Conservation (phyloP, 768 basidiomycete species). For the Ramaria sp. region DNA sequence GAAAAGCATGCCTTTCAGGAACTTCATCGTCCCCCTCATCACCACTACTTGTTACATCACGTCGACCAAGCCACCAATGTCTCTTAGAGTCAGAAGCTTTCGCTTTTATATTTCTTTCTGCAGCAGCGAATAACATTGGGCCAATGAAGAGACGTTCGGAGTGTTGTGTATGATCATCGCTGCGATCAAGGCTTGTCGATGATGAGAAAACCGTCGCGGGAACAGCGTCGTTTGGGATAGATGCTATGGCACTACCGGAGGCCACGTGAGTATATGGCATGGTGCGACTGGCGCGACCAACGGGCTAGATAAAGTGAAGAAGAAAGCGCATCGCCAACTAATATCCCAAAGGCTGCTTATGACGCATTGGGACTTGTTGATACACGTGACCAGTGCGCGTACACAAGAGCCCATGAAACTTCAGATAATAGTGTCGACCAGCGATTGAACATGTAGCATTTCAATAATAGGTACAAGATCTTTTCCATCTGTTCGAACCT, state of each 20-base stretch:
- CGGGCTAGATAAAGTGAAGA: background rate
- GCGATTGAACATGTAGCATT: too few species aligned
- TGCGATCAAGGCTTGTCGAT: background rate
- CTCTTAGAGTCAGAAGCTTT: slow-evolving; percentile 22
- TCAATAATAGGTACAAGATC: too few species aligned
- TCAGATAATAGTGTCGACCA: too few species aligned
- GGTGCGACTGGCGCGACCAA: background rate
- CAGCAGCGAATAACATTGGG: slow-evolving; percentile 39
- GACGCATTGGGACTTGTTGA: too few species aligned
- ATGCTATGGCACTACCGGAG: background rate
- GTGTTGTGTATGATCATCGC: background rate
- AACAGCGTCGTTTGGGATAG: background rate
- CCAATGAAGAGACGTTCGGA: slow-evolving; percentile 54
- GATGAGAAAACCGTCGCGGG: background rate
- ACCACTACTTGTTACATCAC: background rate
- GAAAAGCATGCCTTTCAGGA: slow-evolving; percentile 43
- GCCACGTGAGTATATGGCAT: background rate
- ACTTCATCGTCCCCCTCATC: slow-evolving; percentile 29
- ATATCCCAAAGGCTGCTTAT: too few species aligned
- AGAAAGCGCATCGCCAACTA: too few species aligned
- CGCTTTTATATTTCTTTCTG: slow-evolving; percentile 36
- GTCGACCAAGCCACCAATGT: slow-evolving; percentile 4
- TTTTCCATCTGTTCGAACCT: too few species aligned
- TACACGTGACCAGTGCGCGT: too few species aligned
- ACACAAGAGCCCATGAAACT: too few species aligned